These are phyloP conservation scores for Pseudogymnoascus sp. DNA, from an alignment of 2,329 filamentous ascomycete genomes.

Conservation along the genomic window DNA sequence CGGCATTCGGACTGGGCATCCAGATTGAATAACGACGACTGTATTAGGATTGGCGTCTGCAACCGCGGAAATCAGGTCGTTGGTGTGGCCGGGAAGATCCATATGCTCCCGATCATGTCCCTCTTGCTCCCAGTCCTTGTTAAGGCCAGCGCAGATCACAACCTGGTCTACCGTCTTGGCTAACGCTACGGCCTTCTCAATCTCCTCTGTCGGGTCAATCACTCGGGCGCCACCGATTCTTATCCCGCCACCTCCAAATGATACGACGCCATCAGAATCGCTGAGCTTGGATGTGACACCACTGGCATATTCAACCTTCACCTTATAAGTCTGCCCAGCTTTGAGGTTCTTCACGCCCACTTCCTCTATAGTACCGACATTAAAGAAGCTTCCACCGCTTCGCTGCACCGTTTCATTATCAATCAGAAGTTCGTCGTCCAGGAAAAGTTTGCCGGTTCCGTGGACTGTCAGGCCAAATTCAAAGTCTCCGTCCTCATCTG, in stretches of 20 bases:
- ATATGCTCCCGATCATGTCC: conserved; percentile 23
- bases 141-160: conserved; percentile 66
- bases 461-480: conserved; percentile 29
- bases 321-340: conserved; percentile 19
- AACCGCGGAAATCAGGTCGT: conserved; percentile 40
- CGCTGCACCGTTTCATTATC: conserved; percentile 29
- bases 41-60: conserved; percentile 49
- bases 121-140: conserved; percentile 36
- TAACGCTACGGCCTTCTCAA: conserved; percentile 56
- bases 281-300: conserved; percentile 46
- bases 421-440: conserved; percentile 31
- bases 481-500: conserved; percentile 26
- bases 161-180: conserved; percentile 66
- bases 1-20: conserved; percentile 49
- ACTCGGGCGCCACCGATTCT: conserved; percentile 53
- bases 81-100: conserved; percentile 22
- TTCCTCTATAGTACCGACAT: conserved; percentile 25
- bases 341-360: conserved; percentile 17
- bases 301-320: conserved; percentile 40
- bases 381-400: conserved; percentile 25
- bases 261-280: conserved; percentile 37
- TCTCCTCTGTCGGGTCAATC: conserved; percentile 49
- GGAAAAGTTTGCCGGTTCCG: conserved; percentile 29
- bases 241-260: conserved; percentile 49
- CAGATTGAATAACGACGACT: conserved; percentile 53